Conservation (phyloP, 768 basidiomycete genomes). For the Rhizopogon rudus region DNA sequence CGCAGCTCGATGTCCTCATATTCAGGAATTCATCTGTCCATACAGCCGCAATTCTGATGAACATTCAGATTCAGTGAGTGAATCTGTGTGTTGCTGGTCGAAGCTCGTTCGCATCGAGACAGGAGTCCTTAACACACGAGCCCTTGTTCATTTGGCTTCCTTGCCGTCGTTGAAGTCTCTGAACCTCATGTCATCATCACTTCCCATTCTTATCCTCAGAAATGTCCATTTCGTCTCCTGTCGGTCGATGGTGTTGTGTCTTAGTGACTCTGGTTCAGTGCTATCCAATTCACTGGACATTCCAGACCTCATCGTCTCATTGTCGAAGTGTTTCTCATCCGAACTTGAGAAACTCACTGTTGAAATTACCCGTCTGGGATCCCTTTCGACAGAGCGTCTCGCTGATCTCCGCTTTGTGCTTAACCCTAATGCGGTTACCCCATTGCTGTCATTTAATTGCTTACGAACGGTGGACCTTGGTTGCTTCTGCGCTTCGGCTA, state of each 20-base stretch:
- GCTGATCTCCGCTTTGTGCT: no score
- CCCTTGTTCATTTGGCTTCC: not conserved
- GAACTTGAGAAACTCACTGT: no score
- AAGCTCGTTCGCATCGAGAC: not conserved
- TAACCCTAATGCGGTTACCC: not conserved
- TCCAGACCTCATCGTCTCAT: not conserved
- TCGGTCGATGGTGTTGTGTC: not conserved
- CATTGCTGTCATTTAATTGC: not conserved
- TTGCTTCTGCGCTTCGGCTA: not conserved
- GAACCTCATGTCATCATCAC: not conserved
- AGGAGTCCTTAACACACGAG: not conserved
- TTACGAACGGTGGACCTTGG: no score
- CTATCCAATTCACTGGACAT: no score
- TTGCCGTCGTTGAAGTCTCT: not conserved
- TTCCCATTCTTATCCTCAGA: no score
- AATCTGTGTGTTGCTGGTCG: not conserved
- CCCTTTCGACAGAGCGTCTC: no score
- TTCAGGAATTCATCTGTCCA: not conserved
- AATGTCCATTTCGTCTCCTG: no score
- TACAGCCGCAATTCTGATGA: not conserved
- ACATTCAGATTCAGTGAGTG: not conserved
- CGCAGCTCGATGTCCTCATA: not conserved
- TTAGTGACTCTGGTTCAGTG: no score
- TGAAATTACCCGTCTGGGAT: no score
- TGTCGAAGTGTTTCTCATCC: not conserved